Evolutionary conservation across 495 filamentous ascomycete genomes (phyloP).

Genomic region (Penicillium flavigenum): DNA sequence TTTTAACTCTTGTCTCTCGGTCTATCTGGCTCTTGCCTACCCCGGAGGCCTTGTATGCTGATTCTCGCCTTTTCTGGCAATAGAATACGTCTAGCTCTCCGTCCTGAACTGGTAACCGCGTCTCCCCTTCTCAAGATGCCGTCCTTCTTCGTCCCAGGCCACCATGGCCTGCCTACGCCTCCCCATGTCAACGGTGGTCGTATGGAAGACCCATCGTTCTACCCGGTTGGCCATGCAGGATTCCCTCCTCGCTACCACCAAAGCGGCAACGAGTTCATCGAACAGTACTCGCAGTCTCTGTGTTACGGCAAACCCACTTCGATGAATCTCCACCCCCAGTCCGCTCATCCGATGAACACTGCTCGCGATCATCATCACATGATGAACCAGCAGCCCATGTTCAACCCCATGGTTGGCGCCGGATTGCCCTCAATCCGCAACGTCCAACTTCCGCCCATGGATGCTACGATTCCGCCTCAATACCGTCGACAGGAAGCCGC

Average conservation of each 20-base stretch:
- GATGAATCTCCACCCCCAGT: slow-evolving; percentile 39
- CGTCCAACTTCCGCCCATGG: slow-evolving; percentile 47
- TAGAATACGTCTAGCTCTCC: slow-evolving; percentile 38
- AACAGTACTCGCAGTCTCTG: slow-evolving; percentile 49
- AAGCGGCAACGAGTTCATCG: slow-evolving; percentile 51
- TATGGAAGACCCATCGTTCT: slow-evolving; percentile 47
- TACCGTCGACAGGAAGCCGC: slow-evolving; percentile 45
- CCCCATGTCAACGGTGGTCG: slow-evolving; percentile 44
- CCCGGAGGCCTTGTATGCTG: slow-evolving; percentile 15
- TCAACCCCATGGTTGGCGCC: slow-evolving; percentile 36
- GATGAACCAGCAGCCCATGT: slow-evolving; percentile 40
- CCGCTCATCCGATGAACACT: slow-evolving; percentile 32
- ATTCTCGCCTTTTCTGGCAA: slow-evolving; percentile 19
- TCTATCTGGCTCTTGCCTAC: slow-evolving; percentile 8
- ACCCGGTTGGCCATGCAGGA: slow-evolving; percentile 40
- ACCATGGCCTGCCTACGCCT: slow-evolving; percentile 45
- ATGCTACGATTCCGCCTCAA: slow-evolving; percentile 41
- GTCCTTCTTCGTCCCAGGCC: slow-evolving; percentile 47
- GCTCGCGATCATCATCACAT: slow-evolving; percentile 37
- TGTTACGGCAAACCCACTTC: slow-evolving; percentile 44
- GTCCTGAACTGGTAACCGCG: slow-evolving; percentile 39
- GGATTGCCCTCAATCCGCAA: slow-evolving; percentile 45
- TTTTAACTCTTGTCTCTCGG: slow-evolving; percentile 15
- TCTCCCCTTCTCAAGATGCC: slow-evolving; percentile 38
- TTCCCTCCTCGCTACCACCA: slow-evolving; percentile 50